Evolutionary conservation across 2,329 filamentous ascomycete genomes (phyloP).

Genomic region (Diaporthe batatas): DNA sequence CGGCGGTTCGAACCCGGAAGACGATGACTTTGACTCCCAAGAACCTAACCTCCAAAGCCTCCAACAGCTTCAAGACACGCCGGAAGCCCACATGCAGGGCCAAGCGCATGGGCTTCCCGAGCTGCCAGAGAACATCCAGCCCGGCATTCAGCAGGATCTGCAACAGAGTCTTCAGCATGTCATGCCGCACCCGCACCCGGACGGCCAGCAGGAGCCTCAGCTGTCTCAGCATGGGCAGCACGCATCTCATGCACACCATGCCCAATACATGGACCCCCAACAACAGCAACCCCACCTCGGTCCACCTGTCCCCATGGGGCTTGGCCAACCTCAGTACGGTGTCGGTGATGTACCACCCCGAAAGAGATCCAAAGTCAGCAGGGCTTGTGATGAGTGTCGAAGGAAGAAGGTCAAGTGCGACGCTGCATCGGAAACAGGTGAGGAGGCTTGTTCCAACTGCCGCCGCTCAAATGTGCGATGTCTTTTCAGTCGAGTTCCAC

Average conservation of each 20-base stretch:
- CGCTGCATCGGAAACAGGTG: conserved; percentile 79
- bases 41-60: conserved; percentile 41
- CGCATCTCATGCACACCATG: conserved; percentile 49
- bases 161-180: conserved; percentile 47
- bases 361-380: conserved; percentile 87
- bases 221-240: conserved; percentile 32
- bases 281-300: conserved; percentile 49
- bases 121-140: conserved; percentile 57
- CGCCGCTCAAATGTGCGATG: conserved; percentile 81
- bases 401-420: conserved; percentile 94
- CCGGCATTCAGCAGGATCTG: conserved; percentile 52
- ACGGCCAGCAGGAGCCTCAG: conserved; percentile 44
- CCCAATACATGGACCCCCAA: conserved; percentile 47
- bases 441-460: conserved; percentile 85
- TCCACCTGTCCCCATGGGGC: conserved; percentile 53
- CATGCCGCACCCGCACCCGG: conserved; percentile 47
- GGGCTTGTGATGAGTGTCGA: conserved; percentile 90
- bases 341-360: conserved; percentile 72
- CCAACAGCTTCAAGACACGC: conserved; percentile 46
- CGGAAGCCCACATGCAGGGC: conserved; percentile 44
- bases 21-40: conserved; percentile 42
- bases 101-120: conserved; percentile 48
- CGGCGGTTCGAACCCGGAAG: conserved; percentile 60
- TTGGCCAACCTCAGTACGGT: conserved; percentile 60
- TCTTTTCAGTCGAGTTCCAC: conserved; percentile 87